phyloP scores from a whole-genome alignment of 345 rosid species.

The Turnera subulata region DNA sequence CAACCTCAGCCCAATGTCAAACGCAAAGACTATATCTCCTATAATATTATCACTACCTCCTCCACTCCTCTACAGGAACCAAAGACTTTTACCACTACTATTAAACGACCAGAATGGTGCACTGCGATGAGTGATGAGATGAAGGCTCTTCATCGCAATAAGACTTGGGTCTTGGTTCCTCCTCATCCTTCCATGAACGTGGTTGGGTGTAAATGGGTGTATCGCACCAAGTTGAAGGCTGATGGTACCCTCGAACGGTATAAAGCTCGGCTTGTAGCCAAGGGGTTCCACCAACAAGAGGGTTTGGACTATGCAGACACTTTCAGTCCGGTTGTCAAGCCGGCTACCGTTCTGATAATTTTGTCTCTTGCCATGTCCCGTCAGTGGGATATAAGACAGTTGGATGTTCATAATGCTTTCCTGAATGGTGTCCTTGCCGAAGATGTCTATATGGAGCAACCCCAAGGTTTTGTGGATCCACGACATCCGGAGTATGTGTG shows the following conservation, averaged over 20 bases:
- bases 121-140: background rate
- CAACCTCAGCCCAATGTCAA: no score
- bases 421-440: no score
- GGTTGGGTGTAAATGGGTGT: background rate
- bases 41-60: background rate
- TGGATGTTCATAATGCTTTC: no score
- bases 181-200: background rate
- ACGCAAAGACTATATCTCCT: no score
- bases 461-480: no score
- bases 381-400: no score
- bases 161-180: background rate
- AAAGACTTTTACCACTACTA: background rate
- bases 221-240: background rate
- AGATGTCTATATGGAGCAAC: no score
- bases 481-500: no score
- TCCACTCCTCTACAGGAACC: background rate
- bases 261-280: background rate
- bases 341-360: no score
- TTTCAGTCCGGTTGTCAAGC: no score
- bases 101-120: background rate
- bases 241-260: background rate
- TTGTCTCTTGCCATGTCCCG: no score
- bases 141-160: background rate
- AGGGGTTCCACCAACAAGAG: background rate
- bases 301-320: background rate